phyloP scores from a whole-genome alignment of 2,329 filamentous ascomycete genomes.

The Colletotrichum melonis region DNA sequence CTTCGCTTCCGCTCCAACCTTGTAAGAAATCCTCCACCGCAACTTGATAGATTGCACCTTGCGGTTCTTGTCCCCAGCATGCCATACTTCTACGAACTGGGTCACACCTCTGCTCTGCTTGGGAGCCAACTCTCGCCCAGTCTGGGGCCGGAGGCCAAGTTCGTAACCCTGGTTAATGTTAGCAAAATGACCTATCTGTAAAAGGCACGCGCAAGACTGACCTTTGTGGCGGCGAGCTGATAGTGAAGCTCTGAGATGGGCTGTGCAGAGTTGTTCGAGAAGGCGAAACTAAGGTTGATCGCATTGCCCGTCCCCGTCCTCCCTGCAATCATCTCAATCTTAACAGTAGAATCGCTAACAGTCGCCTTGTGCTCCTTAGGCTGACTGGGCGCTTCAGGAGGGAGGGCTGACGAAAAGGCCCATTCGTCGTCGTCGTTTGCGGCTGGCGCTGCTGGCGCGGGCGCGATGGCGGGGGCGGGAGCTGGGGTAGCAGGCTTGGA shows the following conservation, averaged over 20 bases:
- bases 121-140: conserved; percentile 79
- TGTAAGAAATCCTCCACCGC: conserved; percentile 88
- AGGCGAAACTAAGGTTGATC: conserved; percentile 80
- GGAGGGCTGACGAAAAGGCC: conserved; percentile 90
- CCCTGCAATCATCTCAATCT: conserved; percentile 78
- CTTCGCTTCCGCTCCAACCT: conserved; percentile 71
- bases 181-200: conserved; percentile 14
- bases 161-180: conserved; percentile 73
- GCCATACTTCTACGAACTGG: conserved; percentile 81
- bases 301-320: conserved; percentile 66
- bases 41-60: conserved; percentile 88
- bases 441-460: conserved; percentile 42
- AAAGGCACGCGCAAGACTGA: conserved; percentile 49
- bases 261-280: conserved; percentile 82
- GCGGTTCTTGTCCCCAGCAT: conserved; percentile 74
- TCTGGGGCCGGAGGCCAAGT: conserved; percentile 86
- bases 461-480: conserved; percentile 38
- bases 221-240: conserved; percentile 93
- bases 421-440: conserved; percentile 86
- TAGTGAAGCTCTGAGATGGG: conserved; percentile 86
- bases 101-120: conserved; percentile 80
- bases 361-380: conserved; percentile 72
- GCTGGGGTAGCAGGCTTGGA: conserved; percentile 51
- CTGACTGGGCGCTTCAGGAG: conserved; percentile 63
- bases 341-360: conserved; percentile 77